A percentile compares a stretch with the other conserved stretches of the same genome.
Evolutionary conservation across 2,329 filamentous ascomycete genomes (phyloP).

Genomic region (Pleoardoris graminearum): DNA sequence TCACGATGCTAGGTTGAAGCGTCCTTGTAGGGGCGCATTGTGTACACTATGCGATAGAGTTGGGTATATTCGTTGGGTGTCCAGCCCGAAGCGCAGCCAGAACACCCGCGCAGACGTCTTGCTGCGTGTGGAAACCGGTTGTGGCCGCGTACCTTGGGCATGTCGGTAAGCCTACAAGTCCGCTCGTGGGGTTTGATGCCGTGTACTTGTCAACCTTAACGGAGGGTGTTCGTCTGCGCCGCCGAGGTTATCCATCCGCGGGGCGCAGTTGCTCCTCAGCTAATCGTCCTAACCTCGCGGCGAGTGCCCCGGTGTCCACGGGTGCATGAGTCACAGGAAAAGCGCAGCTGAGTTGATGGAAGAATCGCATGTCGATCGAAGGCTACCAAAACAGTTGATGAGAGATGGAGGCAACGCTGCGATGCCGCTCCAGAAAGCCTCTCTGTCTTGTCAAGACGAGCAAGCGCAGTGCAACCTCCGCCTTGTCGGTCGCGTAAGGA

Average conservation of each 20-base stretch:
- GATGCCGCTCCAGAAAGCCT: no score
- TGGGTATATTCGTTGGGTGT: not conserved
- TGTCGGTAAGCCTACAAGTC: not conserved
- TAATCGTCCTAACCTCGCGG: no score
- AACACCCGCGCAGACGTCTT: not conserved
- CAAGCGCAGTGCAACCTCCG: no score
- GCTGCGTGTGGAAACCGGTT: not conserved
- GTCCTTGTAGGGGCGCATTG: not conserved
- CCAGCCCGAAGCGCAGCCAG: not conserved
- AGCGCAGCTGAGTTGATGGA: no score
- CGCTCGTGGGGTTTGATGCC: not conserved
- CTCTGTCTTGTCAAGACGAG: no score
- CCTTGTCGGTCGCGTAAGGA: no score
- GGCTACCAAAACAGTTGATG: no score
- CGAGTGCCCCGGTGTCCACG: no score
- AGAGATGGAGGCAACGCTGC: no score
- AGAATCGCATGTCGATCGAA: no score
- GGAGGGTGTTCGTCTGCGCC: not conserved
- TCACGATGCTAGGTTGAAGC: not conserved
- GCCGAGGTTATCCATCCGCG: not conserved
- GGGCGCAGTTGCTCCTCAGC: not conserved
- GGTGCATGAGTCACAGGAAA: no score
- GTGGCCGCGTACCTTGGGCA: not conserved
- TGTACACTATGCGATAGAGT: not conserved
- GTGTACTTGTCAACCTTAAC: not conserved